Base-by-base conservation (phyloP, 2,329 filamentous ascomycete genomes). In the Trichoderma sp. region DNA sequence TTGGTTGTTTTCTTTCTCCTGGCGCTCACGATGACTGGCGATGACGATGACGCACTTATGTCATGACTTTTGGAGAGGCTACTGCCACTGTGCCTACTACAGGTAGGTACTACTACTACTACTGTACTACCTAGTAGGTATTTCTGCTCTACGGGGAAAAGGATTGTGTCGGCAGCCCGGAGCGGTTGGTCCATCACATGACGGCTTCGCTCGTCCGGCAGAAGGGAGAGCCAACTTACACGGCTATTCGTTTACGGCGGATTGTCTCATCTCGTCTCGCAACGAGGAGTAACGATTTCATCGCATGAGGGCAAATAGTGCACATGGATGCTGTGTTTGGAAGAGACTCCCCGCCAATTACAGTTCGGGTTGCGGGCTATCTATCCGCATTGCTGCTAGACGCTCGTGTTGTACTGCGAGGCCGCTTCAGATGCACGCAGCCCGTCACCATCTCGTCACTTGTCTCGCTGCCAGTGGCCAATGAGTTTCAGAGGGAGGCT, bases 161-260 rank as follows among this genome's bases (percentile, higher is more conserved):
- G 57, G 50, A 53, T 42, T 60, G 48, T 27, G 9, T 50, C 56
- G 64, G 57, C 45, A 61, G 35, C 35, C 56, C 56, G 45, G 53
- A 52, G 25, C 57, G 56, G 57, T 56, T 35, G 35, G 9, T n/a
- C 2, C 45, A 60, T 67, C 64, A 67, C 64, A 67, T 67, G 64
- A 53, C 56, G 45, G 32, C 64, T 25, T 35, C 25, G 27, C 27
- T 37, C 35, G 48, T 65, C 35, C 52, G 35, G 63, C 13, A 42
- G 50, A 56, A 56, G n/a, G 60, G 60, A 64, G 60, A 29, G 27
- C 27, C 61, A 22, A 56, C 61, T 64, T 56, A 56, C 27, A 64
- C 50, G 61, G 61, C 29, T 29, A 15, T 25, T 61, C 42, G 37
- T 19, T 59, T 59, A 25, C 37, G 25, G 27, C 22, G 19, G 17